Conservation (phyloP, 1,284 basidiomycete species). For the Pulveroboletus sp. region DNA sequence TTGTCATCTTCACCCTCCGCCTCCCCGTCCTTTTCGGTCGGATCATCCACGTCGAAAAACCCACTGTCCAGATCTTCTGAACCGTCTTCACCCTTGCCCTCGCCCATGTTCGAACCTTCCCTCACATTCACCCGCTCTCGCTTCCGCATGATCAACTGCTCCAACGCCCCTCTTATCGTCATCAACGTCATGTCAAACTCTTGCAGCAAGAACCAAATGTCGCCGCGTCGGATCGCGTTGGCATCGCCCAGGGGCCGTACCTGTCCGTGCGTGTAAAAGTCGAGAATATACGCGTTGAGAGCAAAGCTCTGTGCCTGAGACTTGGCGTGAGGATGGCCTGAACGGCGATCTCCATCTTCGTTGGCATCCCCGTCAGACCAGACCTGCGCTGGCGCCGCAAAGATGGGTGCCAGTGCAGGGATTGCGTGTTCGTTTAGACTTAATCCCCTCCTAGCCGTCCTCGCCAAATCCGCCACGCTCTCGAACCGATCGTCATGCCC, state of each 20-base stretch:
- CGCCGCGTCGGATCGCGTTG: conserved; percentile 58
- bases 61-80: conserved; percentile 37
- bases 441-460: conserved; percentile 53
- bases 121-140: conserved; percentile 28
- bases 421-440: conserved; percentile 58
- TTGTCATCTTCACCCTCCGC: conserved; percentile 16
- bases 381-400: conserved; percentile 8
- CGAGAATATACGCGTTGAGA: conserved; percentile 65
- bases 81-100: conserved; percentile 15
- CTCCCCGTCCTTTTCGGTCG: conserved; percentile 29
- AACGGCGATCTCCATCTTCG: not conserved
- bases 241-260: conserved; percentile 47
- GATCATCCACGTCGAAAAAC: conserved; percentile 37
- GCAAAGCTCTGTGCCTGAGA: conserved; percentile 20
- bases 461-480: conserved; percentile 51
- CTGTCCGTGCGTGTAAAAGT: conserved; percentile 69
- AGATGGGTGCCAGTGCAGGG: conserved; percentile 52
- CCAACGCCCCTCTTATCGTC: conserved; percentile 47
- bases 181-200: conserved; percentile 55
- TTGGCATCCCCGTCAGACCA: not conserved
- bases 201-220: conserved; percentile 63
- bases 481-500: conserved; percentile 58
- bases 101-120: conserved; percentile 25
- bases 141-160: conserved; percentile 45
- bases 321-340: not conserved